Evolutionary conservation across 1,139 yeast species (phyloP).

Genomic region (Yamadazyma oceani): DNA sequence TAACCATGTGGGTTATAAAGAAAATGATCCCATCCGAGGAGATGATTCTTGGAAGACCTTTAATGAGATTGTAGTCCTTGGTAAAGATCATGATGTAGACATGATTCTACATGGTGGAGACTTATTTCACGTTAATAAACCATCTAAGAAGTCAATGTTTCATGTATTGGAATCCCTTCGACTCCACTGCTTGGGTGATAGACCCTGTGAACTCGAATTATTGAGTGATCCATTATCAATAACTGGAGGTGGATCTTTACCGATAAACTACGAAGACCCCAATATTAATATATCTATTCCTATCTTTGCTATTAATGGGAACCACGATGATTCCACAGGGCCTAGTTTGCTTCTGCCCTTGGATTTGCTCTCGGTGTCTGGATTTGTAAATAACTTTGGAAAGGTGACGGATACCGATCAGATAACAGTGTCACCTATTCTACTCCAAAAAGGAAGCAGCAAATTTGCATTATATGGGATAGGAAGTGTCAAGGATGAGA

Average conservation of each 20-base stretch:
- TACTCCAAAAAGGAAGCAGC: slow-evolving; percentile 79
- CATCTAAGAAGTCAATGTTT: slow-evolving; percentile 80
- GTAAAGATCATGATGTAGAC: slow-evolving; percentile 75
- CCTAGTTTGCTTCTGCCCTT: slow-evolving; percentile 82
- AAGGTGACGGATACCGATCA: slow-evolving; percentile 74
- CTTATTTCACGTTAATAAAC: slow-evolving; percentile 85
- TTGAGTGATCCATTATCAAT: slow-evolving; percentile 69
- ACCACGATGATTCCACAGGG: slow-evolving; percentile 97
- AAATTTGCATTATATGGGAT: slow-evolving; percentile 85
- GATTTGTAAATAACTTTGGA: slow-evolving; percentile 89
- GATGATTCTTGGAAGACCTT: slow-evolving; percentile 89
- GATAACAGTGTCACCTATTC: slow-evolving; percentile 72
- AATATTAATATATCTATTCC: slow-evolving; percentile 90
- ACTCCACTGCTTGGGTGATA: slow-evolving; percentile 75
- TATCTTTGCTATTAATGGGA: slow-evolving; percentile 90
- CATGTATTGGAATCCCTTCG: slow-evolving; percentile 79
- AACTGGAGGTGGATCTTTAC: slow-evolving; percentile 58
- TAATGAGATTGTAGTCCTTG: slow-evolving; percentile 75
- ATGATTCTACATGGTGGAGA: slow-evolving; percentile 94
- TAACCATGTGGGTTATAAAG: slow-evolving; percentile 93
- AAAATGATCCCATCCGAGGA: slow-evolving; percentile 86
- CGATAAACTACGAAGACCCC: slow-evolving; percentile 87
- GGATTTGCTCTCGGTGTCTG: slow-evolving; percentile 80
- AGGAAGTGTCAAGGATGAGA: slow-evolving; percentile 85
- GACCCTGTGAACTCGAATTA: slow-evolving; percentile 83